Base-by-base conservation (phyloP, 225 moss, liverwort and hornwort genomes). In the Thuidium tamariscinum region DNA sequence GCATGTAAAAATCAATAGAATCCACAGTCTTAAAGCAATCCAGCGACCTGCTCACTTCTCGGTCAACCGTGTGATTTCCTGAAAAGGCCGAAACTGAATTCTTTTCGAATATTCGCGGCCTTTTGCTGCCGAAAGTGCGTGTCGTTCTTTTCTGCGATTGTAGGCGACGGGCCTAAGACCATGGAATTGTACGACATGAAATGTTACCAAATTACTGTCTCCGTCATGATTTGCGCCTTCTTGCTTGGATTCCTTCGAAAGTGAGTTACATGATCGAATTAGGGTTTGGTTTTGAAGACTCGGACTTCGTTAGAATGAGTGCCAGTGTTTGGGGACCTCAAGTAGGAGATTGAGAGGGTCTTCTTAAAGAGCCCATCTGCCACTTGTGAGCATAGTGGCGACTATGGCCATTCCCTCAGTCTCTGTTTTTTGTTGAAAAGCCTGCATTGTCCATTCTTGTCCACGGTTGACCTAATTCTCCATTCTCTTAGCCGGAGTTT, bases 311-410 rank as follows among this genome's bases (percentile, higher is more conserved):
- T 57, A 48, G 44, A 77, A 34, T 29, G 54, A 74, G 55, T 74
- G 51, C n/a, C 51, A n/a, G 57, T 82, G 52, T 86, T 78, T 88
- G 66, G 52, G 86, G 88, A 88, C 86, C 86, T 90, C 86, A 68
- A 74, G 86, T 79, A 19, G 83, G 90, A 90, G 88, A 90, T 90
- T 83, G 88, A 80, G 85, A 90, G 83, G 68, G 86, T 73, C 61
- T 87, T 86, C 54, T 90, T 75, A 54, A 68, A 83, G 82, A 74
- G 79, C 69, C 70, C 63, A 52, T 51, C 80, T 80, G 56, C 34
- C n/a, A 56, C 56, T 41, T 22, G 72, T 72, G 60, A 59, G 77
- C 84, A 70, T 81, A 63, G 67, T 67, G 72, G 85, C 90, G 66
- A 83, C 79, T 66, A 75, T 57, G 78, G 70, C 42, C 49, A 55